phyloP scores from a whole-genome alignment of 352 stramenopile genomes.

The Phytophthora nicotianae region DNA sequence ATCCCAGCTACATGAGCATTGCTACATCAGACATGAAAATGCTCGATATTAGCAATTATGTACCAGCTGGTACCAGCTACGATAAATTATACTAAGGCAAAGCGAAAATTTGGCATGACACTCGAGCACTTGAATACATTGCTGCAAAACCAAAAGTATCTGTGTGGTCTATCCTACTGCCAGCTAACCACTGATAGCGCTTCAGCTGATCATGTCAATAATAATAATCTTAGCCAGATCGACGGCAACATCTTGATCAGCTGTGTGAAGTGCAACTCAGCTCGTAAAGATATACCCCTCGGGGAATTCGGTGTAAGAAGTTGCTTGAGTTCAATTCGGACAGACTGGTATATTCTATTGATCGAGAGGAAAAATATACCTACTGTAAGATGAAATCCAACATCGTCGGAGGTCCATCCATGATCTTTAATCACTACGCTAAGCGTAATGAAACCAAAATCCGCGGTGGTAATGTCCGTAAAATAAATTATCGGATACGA shows the following conservation, averaged over 20 bases:
- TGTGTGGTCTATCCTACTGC: too few relatives aligned
- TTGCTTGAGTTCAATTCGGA: constrained; percentile 4
- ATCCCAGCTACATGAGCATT: too few relatives aligned
- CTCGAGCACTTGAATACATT: too few relatives aligned
- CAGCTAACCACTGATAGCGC: constrained; percentile 10
- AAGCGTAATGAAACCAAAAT: too few relatives aligned
- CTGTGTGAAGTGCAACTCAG: constrained; percentile 1
- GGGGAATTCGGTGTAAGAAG: constrained; percentile 4
- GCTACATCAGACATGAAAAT: background rate
- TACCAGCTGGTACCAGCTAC: too few relatives aligned
- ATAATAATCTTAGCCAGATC: constrained; percentile 17
- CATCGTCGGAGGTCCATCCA: constrained; percentile 6
- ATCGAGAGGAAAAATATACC: constrained; percentile 9
- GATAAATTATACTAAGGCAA: background rate
- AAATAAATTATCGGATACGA: constrained; percentile 5
- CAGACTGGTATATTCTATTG: constrained; percentile 2
- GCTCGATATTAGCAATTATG: background rate
- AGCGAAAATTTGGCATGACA: too few relatives aligned
- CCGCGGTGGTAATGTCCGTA: constrained; percentile 1
- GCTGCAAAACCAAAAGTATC: too few relatives aligned
- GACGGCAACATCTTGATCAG: constrained; percentile 8
- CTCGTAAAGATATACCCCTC: constrained; percentile 5
- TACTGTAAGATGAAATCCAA: constrained; percentile 16
- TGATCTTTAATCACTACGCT: constrained; percentile 7
- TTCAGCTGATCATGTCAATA: constrained; percentile 22